Conservation (phyloP, 2,329 filamentous ascomycete species). For the Zasmidium angulare region DNA sequence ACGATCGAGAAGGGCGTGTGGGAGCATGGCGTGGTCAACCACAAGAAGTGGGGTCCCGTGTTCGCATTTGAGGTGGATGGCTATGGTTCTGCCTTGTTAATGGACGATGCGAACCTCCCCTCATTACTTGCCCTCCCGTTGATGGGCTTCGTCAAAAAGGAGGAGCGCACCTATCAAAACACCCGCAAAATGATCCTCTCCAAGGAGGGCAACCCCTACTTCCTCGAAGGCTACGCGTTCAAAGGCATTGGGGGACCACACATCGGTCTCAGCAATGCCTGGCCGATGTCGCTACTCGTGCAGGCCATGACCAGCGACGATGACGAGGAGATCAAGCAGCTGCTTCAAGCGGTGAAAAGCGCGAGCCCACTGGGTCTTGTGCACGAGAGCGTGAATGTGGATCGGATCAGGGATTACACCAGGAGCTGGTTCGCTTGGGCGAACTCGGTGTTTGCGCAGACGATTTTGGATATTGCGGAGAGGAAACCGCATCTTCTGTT, state of each 20-base stretch:
- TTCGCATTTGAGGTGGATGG: slow-evolving; percentile 89
- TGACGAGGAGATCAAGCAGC: slow-evolving; percentile 76
- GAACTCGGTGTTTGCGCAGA: slow-evolving; percentile 92
- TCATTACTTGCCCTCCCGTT: slow-evolving; percentile 76
- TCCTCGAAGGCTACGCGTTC: slow-evolving; percentile 72
- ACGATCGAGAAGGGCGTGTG: slow-evolving; percentile 74
- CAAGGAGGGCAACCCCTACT: slow-evolving; percentile 83
- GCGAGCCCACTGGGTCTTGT: slow-evolving; percentile 77
- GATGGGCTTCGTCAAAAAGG: slow-evolving; percentile 68
- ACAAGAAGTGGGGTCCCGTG: slow-evolving; percentile 72
- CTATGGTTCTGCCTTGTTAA: slow-evolving; percentile 76
- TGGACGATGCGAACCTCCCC: slow-evolving; percentile 88
- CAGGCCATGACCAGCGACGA: slow-evolving; percentile 86
- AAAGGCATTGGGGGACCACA: slow-evolving; percentile 83
- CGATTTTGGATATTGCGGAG: slow-evolving; percentile 83
- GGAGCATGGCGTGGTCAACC: slow-evolving; percentile 77
- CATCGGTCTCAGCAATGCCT: slow-evolving; percentile 84
- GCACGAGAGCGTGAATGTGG: slow-evolving; percentile 89
- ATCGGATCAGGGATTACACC: slow-evolving; percentile 69
- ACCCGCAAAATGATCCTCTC: slow-evolving; percentile 80
- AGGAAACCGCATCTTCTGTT: slow-evolving; percentile 88
- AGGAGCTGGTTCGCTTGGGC: slow-evolving; percentile 97
- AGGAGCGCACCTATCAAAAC: slow-evolving; percentile 77
- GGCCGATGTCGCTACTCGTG: slow-evolving; percentile 93
- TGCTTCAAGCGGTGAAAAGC: slow-evolving; percentile 71